Percentiles rank a stretch among this genome's conserved stretches.
Conservation (phyloP, 2,329 filamentous ascomycete species). For the Fusarium penzigii region DNA sequence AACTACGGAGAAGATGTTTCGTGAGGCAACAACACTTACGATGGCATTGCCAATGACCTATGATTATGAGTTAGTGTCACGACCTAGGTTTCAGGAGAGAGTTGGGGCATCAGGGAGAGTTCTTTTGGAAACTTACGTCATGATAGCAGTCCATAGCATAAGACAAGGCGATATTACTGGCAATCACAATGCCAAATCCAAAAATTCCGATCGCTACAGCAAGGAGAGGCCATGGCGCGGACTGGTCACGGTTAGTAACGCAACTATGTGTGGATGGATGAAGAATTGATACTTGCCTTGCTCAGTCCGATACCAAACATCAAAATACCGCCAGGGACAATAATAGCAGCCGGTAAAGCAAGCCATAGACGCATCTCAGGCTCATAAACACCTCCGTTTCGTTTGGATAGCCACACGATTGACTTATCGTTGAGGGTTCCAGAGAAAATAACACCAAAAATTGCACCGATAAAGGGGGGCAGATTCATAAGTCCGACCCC, state of each 20-base stretch:
- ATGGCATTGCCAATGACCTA: constrained; percentile 18
- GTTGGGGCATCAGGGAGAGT: no score
- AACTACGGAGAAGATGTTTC: constrained; percentile 13
- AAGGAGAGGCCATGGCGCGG: background rate
- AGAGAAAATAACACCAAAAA: constrained; percentile 13
- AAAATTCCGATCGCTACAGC: background rate
- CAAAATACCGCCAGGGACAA: constrained; percentile 10
- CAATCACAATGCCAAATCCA: background rate
- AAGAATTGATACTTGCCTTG: constrained; percentile 1
- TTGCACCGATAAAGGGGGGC: constrained; percentile 13
- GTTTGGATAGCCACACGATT: constrained; percentile 16
- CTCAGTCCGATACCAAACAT: constrained; percentile 22
- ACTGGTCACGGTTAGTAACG: background rate
- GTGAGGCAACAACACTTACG: constrained; percentile 17
- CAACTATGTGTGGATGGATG: background rate
- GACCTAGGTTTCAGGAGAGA: background rate
- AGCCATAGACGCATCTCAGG: constrained; percentile 20
- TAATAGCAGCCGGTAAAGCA: constrained; percentile 14
- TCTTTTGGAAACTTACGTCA: background rate
- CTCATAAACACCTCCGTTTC: constrained; percentile 16
- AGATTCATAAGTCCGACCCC: constrained; percentile 23
- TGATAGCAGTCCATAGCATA: background rate
- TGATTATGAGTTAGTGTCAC: background rate
- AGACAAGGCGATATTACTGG: background rate
- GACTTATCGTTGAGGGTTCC: constrained; percentile 13